Evolutionary conservation across 169 alveolate species (phyloP).

Genomic region (Plasmodium billcollinsi): DNA sequence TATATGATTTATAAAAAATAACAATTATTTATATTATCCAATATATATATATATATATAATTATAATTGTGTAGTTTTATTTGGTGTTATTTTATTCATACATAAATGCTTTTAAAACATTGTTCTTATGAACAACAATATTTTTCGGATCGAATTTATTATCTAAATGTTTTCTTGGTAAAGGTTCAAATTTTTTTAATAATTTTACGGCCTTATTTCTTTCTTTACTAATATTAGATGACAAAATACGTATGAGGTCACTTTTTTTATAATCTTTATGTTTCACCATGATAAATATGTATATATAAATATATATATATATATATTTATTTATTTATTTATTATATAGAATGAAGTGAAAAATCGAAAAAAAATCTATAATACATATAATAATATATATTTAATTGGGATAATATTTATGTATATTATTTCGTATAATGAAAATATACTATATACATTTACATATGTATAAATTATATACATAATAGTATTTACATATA

Average conservation of each 20-base stretch:
- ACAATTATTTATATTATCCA: neutral
- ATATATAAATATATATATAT: neutral
- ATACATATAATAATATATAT: too few species aligned
- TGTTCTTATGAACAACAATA: constrained; percentile 81
- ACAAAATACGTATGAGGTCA: constrained; percentile 81
- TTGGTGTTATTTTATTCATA: constrained; percentile 17
- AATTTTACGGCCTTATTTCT: constrained; percentile 84
- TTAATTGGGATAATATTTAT: too few species aligned
- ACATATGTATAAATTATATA: too few species aligned
- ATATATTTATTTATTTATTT: neutral
- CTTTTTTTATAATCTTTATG: constrained; percentile 82
- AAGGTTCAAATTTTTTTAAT: constrained; percentile 85
- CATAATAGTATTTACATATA: too few species aligned
- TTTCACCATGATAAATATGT: constrained; percentile 78
- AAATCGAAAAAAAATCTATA: too few species aligned
- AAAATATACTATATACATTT: too few species aligned
- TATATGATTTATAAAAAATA: neutral
- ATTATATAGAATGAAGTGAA: too few species aligned
- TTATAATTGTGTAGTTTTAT: neutral
- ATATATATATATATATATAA: constrained; percentile 16
- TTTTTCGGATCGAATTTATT: constrained; percentile 80
- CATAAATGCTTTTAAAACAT: constrained; percentile 82
- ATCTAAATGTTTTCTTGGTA: constrained; percentile 85
- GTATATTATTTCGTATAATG: too few species aligned
- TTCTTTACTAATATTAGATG: constrained; percentile 81